These are phyloP conservation scores for Cercospora zeae-maydis DNA, from an alignment of 2,329 filamentous ascomycete species.

Conservation along the genomic window DNA sequence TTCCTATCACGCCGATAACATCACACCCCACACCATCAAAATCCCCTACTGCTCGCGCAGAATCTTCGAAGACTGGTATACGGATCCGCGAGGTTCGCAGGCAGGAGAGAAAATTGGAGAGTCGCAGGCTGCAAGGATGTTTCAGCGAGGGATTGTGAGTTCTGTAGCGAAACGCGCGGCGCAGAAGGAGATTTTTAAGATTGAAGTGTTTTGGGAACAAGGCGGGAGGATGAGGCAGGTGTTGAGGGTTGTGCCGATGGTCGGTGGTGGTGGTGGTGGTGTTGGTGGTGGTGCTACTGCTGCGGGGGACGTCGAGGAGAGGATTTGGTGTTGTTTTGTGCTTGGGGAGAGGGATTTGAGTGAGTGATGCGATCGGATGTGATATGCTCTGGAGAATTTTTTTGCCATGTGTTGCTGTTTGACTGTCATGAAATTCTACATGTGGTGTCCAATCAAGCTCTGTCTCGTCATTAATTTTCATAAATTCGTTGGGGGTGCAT, in stretches of 20 bases:
- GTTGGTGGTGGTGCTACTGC: too few relatives aligned
- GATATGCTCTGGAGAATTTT: background rate
- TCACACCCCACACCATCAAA: slow-evolving; percentile 20
- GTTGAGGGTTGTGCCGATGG: slow-evolving; percentile 13
- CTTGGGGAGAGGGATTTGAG: slow-evolving; percentile 8
- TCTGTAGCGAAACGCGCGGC: slow-evolving; percentile 18
- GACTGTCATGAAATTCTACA: background rate
- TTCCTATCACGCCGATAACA: slow-evolving; percentile 22
- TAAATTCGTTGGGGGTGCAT: background rate
- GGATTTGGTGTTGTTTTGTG: slow-evolving; percentile 10
- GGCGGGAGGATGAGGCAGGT: slow-evolving; percentile 1
- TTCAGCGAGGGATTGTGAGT: slow-evolving; percentile 20
- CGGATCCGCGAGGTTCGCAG: slow-evolving; percentile 3
- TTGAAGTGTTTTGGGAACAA: slow-evolving; percentile 13
- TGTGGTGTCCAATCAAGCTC: background rate
- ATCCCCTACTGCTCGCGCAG: slow-evolving; percentile 26
- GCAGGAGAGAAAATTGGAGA: slow-evolving; percentile 7
- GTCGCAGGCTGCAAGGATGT: slow-evolving; percentile 13
- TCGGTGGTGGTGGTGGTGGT: background rate
- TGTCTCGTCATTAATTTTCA: background rate
- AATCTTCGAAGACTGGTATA: slow-evolving; percentile 27
- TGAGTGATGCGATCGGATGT: background rate
- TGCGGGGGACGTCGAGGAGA: background rate
- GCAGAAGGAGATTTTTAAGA: slow-evolving; percentile 7
- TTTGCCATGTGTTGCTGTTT: background rate